Base-by-base conservation (phyloP, 1,284 basidiomycete genomes). In the Takashimella koratensis region DNA sequence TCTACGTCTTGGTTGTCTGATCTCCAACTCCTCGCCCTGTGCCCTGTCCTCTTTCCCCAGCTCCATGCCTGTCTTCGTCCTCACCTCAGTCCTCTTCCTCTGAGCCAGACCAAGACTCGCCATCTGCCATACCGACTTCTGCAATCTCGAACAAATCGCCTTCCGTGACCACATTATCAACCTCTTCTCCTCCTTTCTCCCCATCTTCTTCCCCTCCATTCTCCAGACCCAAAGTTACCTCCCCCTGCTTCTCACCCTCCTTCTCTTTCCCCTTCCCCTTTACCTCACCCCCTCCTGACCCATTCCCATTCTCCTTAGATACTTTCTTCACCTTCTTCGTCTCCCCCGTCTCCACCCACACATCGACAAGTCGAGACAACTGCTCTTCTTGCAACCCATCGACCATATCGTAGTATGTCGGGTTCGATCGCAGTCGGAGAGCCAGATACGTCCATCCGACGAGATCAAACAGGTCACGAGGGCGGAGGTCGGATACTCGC, bases 391-490 rank as follows among this genome's bases (percentile, higher is more conserved):
- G 54, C 53, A 68, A 41, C 45, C 73, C 49, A 66, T 74, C 53
- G 59, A 69, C 54, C 5, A 83, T 79, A 54, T 85, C 86, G 70
- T 98, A 98, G 77, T 88, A 98, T 1, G 83, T 82, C 11, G 95
- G 93, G 74, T 98, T 98, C 58, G 79, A 83, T 52, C 78, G 78
- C 49, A 91, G 73, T 57, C 94, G 82, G 47, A 81, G 79, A 5
- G 84, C 80, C 26, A 96, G 79, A 75, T 87, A 92, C 6, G 93
- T 93, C 76, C 86, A 91, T 1, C 86, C 86, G 36, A 96, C 73
- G 5, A 81, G 76, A 65, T 94, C 88, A 56, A 92, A 80, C 42
- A 85, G 76, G 63, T 90, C 85, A 63, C 90, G 84, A 65, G 82
- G 84, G 45, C 80, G 74, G 42, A 77, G 62, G 58, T 85, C 77